Evolutionary conservation across 345 rosid genomes (phyloP), one percentile per base, ranked within the genome.

Genomic region (Eucalyptus melliodora): DNA sequence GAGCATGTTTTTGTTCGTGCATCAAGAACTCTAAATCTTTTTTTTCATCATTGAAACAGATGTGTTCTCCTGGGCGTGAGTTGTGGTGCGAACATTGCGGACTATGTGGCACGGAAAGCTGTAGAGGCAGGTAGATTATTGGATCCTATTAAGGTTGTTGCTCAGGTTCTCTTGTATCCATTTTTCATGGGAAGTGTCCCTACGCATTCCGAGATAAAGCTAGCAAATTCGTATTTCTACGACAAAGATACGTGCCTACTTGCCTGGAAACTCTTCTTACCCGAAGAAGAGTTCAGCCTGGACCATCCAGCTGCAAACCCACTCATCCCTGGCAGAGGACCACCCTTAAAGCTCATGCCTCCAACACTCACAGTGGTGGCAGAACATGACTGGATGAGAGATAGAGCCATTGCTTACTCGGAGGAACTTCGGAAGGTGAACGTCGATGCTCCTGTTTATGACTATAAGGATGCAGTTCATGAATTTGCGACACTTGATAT

Each of bases 341-440:
- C 98, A 51, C 98, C 97, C 11, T 91, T 97, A 85, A 97, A 97
- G 93, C 90, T 94, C 89, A 97, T 96, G 98, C 99, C 98, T 15
- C 99, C 99, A 10, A 97, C 99, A 50, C 94, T 97, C 81, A 97
- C 99, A 30, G 93, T 97, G 62, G 97, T 97, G 15, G 99, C 99
- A 44, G 99, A 97, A 91, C 98, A 95, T 44, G 99, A 97, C 92
- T 97, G 98, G 98, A 97, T 97, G 99, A 95, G 97, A 91, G 99
- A 97, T 86, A 94, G 97, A 81, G 99, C 97, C 91, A 95, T 97
- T n/a, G 97, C 98, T 77, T 97, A 97, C 94, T 95, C 98, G 1
- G 98, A 97, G 92, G 98, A 94, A 89, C 93, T 97, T 31, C 92
- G 99, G 37, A 97, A 97, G 91, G 98, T 96, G 56, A 96, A 97